Conservation (phyloP, 2,329 filamentous ascomycete species). For the Aspergillus sp. region DNA sequence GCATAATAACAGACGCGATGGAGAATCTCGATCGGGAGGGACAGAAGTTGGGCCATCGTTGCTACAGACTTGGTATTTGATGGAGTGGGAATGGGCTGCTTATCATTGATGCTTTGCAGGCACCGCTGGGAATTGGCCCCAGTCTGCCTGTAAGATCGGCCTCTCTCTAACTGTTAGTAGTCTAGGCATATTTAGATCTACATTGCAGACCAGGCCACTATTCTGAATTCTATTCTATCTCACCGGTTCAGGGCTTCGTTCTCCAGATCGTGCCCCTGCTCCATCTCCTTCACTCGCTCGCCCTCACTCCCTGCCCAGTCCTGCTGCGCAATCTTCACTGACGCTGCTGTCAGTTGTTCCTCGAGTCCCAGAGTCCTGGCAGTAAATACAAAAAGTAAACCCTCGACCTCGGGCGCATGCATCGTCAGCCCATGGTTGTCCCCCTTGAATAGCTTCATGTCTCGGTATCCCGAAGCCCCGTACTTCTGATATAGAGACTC, state of each 20-base stretch:
- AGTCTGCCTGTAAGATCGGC: too few species aligned
- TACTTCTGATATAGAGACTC: constrained; percentile 39
- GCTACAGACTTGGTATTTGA: background rate
- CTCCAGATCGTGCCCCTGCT: constrained; percentile 32
- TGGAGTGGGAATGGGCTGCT: too few species aligned
- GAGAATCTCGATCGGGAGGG: background rate
- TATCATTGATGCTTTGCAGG: too few species aligned
- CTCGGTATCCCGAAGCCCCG: constrained; percentile 30
- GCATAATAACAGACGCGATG: background rate
- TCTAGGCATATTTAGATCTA: too few species aligned
- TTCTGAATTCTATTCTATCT: too few species aligned
- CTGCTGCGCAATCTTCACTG: constrained; percentile 15
- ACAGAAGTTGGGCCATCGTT: background rate
- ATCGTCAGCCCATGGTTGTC: constrained; percentile 45
- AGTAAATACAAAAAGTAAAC: constrained; percentile 41
- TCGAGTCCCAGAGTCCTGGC: constrained; percentile 33
- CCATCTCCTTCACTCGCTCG: constrained; percentile 28
- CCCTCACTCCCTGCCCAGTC: constrained; percentile 23
- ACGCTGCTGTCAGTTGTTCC: constrained; percentile 12
- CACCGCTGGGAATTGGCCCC: too few species aligned
- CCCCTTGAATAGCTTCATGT: constrained; percentile 40
- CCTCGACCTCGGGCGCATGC: constrained; percentile 39
- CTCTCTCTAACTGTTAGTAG: too few species aligned
- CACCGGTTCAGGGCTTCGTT: background rate
- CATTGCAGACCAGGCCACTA: too few species aligned